Evolutionary conservation across 2,329 filamentous ascomycete species (phyloP).

Genomic region (Aspergillus nomiae): DNA sequence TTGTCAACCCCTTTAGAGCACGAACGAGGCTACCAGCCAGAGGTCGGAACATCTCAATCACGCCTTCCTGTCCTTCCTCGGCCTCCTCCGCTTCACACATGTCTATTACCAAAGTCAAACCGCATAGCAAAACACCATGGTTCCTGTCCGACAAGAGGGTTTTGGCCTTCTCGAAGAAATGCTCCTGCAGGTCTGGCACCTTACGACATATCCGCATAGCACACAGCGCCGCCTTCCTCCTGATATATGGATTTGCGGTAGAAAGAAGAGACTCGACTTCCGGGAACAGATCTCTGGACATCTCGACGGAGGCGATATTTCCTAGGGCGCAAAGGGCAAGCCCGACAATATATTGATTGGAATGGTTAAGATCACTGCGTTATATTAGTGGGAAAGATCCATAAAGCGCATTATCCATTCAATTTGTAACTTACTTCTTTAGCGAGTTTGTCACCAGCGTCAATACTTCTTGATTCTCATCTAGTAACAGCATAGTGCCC

Average conservation of each 20-base stretch:
- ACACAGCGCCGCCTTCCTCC: slow-evolving; percentile 95
- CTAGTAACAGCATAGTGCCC: slow-evolving; percentile 91
- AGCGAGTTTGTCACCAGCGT: slow-evolving; percentile 97
- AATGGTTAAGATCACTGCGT: slow-evolving; percentile 85
- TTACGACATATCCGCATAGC: slow-evolving; percentile 99
- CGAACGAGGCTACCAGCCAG: slow-evolving; percentile 84
- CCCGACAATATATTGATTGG: slow-evolving; percentile 97
- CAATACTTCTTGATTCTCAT: slow-evolving; percentile 98
- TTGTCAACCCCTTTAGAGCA: slow-evolving; percentile 87
- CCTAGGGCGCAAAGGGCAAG: slow-evolving; percentile 93
- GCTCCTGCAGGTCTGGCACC: slow-evolving; percentile 94
- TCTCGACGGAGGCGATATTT: slow-evolving; percentile 97
- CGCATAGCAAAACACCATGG: slow-evolving; percentile 91
- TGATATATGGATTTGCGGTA: slow-evolving; percentile 96
- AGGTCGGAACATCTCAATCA: slow-evolving; percentile 87
- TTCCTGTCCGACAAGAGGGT: slow-evolving; percentile 88
- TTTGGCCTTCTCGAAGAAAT: slow-evolving; percentile 93
- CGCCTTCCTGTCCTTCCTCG: slow-evolving; percentile 84
- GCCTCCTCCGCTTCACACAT: slow-evolving; percentile 94
- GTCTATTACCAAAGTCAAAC: slow-evolving; percentile 85
- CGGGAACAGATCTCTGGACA: slow-evolving; percentile 95
- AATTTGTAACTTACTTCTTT: slow-evolving; percentile 72
- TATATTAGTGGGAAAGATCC: slow-evolving; percentile 34
- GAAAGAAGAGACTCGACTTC: slow-evolving; percentile 92
- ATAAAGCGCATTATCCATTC: not conserved